A percentile compares a stretch with the other conserved stretches of the same genome.
These are phyloP conservation scores for Candida maris DNA, from an alignment of 805 yeast genomes.

Conservation along the genomic window DNA sequence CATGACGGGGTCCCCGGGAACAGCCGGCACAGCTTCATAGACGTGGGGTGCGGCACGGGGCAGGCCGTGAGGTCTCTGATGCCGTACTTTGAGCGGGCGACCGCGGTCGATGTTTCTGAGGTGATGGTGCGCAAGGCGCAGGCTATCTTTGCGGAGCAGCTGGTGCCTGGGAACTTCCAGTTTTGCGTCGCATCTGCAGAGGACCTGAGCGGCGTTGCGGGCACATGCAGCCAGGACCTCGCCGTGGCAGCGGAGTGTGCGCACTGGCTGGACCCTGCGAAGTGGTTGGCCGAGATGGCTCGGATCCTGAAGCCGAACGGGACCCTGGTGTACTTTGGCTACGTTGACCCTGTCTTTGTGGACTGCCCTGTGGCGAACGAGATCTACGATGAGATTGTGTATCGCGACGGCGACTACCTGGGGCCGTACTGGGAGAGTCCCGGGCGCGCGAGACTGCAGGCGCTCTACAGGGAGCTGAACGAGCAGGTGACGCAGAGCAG, in stretches of 20 bases:
- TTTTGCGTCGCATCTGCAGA: conserved; percentile 23
- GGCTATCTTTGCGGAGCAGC: conserved; percentile 6
- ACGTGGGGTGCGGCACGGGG: conserved; percentile 59
- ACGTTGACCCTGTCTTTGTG: conserved; percentile 62
- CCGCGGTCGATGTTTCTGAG: conserved; percentile 46
- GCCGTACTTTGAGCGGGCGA: conserved; percentile 32
- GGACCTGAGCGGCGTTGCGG: conserved; percentile 15
- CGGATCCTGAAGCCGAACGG: conserved; percentile 40
- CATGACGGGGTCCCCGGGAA: conserved; percentile 7
- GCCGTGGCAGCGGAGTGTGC: conserved; percentile 78
- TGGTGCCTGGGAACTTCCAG: conserved; percentile 3
- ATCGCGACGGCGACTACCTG: conserved; percentile 40
- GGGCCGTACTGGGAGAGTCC: conserved; percentile 87
- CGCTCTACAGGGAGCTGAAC: conserved; percentile 39
- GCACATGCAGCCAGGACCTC: conserved; percentile 44
- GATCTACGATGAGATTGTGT: conserved; percentile 41
- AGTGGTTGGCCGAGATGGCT: conserved; percentile 29
- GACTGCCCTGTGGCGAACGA: conserved; percentile 53
- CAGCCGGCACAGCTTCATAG: conserved; percentile 42
- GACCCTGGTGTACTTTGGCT: conserved; percentile 70
- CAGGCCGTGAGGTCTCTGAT: conserved; percentile 45
- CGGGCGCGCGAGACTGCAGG: conserved; percentile 57
- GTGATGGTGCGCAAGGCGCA: conserved; percentile 46
- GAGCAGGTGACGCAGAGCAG: conserved; percentile 36
- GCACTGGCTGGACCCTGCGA: conserved; percentile 64